Conservation (phyloP, 2,329 filamentous ascomycete species). For the Fusarium oligoseptatum region DNA sequence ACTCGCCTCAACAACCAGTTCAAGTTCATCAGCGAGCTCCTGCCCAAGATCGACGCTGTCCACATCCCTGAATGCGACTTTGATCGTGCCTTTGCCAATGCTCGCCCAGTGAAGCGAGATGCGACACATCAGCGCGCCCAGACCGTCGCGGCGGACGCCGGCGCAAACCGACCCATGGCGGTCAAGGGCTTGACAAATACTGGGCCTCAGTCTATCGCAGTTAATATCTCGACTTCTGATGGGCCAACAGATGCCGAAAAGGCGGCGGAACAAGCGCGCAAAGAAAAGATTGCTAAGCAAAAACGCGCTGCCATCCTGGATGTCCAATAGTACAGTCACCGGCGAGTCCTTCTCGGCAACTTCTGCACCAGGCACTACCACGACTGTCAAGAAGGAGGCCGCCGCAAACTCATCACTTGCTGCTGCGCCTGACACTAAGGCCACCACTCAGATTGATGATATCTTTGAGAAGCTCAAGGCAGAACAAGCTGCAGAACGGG, state of each 20-base stretch:
- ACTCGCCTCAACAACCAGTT: conserved; percentile 84
- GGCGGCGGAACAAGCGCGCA: conserved; percentile 73
- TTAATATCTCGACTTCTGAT: conserved; percentile 76
- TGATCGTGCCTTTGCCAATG: conserved; percentile 74
- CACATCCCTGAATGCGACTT: conserved; percentile 82
- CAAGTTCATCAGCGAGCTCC: conserved; percentile 80
- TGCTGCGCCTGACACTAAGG: conserved; percentile 61
- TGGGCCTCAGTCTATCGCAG: conserved; percentile 76
- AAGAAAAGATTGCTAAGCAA: conserved; percentile 74
- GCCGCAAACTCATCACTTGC: conserved; percentile 59
- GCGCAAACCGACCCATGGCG: conserved; percentile 70
- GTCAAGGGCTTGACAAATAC: conserved; percentile 77
- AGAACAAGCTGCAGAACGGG: conserved; percentile 65
- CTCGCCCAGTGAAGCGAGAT: conserved; percentile 75
- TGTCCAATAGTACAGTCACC: conserved; percentile 77
- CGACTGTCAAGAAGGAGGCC: conserved; percentile 55
- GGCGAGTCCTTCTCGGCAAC: conserved; percentile 68
- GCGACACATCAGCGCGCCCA: conserved; percentile 74
- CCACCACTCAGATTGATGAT: conserved; percentile 72
- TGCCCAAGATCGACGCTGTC: conserved; percentile 82
- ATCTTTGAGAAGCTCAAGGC: conserved; percentile 76
- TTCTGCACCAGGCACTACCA: conserved; percentile 29
- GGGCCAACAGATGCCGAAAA: conserved; percentile 77
- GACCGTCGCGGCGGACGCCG: conserved; percentile 69
- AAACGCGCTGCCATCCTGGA: conserved; percentile 79